A percentile compares a stretch with the other conserved stretches of the same genome.
Conservation (phyloP, 1,139 yeast genomes). For the Kazachstania sp. region DNA sequence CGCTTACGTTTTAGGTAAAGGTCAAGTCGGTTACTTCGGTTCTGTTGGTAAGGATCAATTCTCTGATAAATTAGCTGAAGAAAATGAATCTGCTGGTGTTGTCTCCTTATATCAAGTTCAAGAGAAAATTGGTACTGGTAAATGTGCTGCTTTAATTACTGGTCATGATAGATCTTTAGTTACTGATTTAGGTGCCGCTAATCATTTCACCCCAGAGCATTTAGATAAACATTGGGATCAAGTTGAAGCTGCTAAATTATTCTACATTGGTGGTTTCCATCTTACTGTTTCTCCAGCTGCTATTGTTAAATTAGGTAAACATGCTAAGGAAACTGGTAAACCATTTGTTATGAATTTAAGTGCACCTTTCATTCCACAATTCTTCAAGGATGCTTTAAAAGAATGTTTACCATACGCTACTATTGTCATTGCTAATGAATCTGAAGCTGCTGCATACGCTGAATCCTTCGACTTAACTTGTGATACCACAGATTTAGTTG, state of each 20-base stretch:
- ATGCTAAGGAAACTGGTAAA: conserved; percentile 81
- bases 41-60: conserved; percentile 91
- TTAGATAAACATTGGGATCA: conserved; percentile 79
- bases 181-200: conserved; percentile 96
- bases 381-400: conserved; percentile 88
- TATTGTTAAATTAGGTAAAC: conserved; percentile 78
- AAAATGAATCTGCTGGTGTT: conserved; percentile 84
- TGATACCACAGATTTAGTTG: conserved; percentile 53
- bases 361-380: conserved; percentile 94
- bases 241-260: conserved; percentile 73
- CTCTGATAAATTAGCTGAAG: conserved; percentile 70
- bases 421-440: conserved; percentile 87
- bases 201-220: conserved; percentile 87
- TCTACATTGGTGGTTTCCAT: conserved; percentile 97
- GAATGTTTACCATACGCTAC: conserved; percentile 80
- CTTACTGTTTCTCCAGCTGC: conserved; percentile 96
- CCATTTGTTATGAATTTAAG: conserved; percentile 78
- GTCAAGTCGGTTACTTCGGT: conserved; percentile 89
- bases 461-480: conserved; percentile 59
- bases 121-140: conserved; percentile 76
- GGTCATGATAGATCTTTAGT: conserved; percentile 86
- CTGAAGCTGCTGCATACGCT: conserved; percentile 94
- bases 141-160: conserved; percentile 92
- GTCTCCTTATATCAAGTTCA: conserved; percentile 78
- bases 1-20: conserved; percentile 74